phyloP scores from a whole-genome alignment of 2,329 filamentous ascomycete species.

The Furcasterigmium furcatum region DNA sequence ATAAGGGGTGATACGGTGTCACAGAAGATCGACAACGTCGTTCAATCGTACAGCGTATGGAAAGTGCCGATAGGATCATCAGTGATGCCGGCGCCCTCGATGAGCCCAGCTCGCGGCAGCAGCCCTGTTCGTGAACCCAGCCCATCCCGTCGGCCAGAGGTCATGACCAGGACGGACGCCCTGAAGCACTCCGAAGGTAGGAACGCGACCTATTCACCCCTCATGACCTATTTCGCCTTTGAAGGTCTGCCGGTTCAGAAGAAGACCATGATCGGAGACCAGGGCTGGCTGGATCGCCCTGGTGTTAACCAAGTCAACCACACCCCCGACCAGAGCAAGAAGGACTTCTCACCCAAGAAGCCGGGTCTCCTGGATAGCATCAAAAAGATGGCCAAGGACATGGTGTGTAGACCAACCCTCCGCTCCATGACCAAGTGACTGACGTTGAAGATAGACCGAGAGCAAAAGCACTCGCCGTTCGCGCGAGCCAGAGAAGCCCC shows the following conservation, averaged over 20 bases:
- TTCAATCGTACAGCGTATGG: constrained; percentile 12
- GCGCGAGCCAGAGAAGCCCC: constrained; percentile 23
- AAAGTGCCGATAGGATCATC: too few relatives aligned
- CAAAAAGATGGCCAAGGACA: constrained; percentile 50
- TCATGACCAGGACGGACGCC: constrained; percentile 5
- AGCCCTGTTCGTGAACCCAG: not conserved
- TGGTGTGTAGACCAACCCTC: constrained; percentile 34
- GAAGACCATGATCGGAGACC: constrained; percentile 52
- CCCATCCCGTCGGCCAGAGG: not conserved
- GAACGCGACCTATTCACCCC: constrained; percentile 34
- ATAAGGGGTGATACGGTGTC: constrained; percentile 5
- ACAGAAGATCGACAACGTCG: constrained; percentile 6
- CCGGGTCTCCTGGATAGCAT: constrained; percentile 44
- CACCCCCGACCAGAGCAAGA: constrained; percentile 17
- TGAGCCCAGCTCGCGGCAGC: not conserved
- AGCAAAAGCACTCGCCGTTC: constrained; percentile 26
- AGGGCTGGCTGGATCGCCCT: constrained; percentile 54
- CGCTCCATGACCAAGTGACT: not conserved
- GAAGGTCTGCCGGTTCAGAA: constrained; percentile 32
- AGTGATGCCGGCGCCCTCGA: too few relatives aligned
- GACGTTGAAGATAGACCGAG: constrained; percentile 27
- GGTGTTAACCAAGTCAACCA: constrained; percentile 7
- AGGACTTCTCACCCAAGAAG: constrained; percentile 26
- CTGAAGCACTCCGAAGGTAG: constrained; percentile 8
- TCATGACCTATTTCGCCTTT: constrained; percentile 38